Evolutionary conservation across 2,329 filamentous ascomycete genomes (phyloP).

Genomic region (Cercospora zeae-maydis): DNA sequence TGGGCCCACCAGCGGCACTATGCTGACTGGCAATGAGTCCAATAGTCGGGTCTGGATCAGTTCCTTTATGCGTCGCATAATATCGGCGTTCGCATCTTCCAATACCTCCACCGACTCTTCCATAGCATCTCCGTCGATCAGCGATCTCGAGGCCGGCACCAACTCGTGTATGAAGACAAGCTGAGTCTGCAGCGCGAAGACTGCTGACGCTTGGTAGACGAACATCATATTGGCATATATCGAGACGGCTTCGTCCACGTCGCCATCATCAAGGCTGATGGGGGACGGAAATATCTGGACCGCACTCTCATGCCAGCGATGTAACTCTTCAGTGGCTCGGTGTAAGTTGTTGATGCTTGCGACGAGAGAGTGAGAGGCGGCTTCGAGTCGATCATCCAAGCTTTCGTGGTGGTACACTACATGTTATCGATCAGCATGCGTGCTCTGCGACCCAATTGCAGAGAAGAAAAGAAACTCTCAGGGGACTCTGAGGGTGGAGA

Average conservation of each 20-base stretch:
- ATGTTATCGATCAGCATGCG: not conserved
- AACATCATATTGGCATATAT: constrained; percentile 26
- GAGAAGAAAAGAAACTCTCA: not conserved
- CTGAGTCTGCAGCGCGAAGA: constrained; percentile 22
- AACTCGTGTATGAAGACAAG: constrained; percentile 22
- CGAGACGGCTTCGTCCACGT: constrained; percentile 19
- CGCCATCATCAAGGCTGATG: constrained; percentile 20
- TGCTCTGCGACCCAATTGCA: not conserved
- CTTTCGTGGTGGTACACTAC: constrained; percentile 19
- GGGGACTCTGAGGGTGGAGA: too few relatives aligned
- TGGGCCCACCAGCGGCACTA: constrained; percentile 15
- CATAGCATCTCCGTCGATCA: constrained; percentile 15
- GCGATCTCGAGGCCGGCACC: constrained; percentile 11
- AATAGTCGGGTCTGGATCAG: constrained; percentile 22
- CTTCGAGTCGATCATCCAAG: constrained; percentile 21
- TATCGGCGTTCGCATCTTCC: constrained; percentile 20
- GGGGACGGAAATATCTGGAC: constrained; percentile 21
- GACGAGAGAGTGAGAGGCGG: constrained; percentile 12
- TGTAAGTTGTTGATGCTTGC: constrained; percentile 16
- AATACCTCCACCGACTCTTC: constrained; percentile 20
- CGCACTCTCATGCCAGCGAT: constrained; percentile 20
- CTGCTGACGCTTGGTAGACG: constrained; percentile 19
- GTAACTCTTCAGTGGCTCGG: constrained; percentile 14
- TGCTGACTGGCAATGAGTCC: constrained; percentile 20
- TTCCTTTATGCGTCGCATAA: constrained; percentile 19